These are phyloP conservation scores for Citrullus amarus DNA, from an alignment of 306 rosid genomes.

Conservation along the genomic window DNA sequence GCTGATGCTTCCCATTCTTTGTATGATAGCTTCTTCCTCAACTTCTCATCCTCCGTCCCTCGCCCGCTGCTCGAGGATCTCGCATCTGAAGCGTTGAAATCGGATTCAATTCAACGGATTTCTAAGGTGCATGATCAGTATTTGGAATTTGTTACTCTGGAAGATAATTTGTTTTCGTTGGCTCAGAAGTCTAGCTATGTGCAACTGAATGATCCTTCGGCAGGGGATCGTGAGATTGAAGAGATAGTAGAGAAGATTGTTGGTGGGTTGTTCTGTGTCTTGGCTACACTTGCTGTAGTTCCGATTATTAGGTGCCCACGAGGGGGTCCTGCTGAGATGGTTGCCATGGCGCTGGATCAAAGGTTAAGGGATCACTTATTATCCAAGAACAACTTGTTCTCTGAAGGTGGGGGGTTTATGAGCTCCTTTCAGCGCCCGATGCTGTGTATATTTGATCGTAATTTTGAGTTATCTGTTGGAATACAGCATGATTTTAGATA, in stretches of 20 bases:
- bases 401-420: constrained; percentile 54
- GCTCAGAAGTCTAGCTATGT: constrained; percentile 59
- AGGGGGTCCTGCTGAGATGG: constrained; percentile 98
- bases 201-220: constrained; percentile 83
- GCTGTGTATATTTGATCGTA: constrained; percentile 81
- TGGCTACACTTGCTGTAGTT: constrained; percentile 77
- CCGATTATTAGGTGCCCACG: constrained; percentile 76
- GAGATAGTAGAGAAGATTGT: constrained; percentile 71
- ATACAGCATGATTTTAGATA: constrained; percentile 94
- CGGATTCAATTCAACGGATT: constrained; percentile 59
- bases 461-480: constrained; percentile 79
- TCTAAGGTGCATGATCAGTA: constrained; percentile 94
- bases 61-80: constrained; percentile 87
- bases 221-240: constrained; percentile 90
- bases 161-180: constrained; percentile 74
- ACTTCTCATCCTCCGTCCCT: constrained; percentile 76
- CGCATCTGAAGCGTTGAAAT: constrained; percentile 62
- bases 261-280: constrained; percentile 64
- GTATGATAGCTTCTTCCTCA: constrained; percentile 63
- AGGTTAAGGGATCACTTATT: constrained; percentile 79
- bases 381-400: constrained; percentile 76
- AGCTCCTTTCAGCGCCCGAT: constrained; percentile 85
- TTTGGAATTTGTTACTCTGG: constrained; percentile 77
- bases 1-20: constrained; percentile 60
- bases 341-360: constrained; percentile 81